phyloP scores from a whole-genome alignment of 31 red algal species.

The Odonthalia washingtoniensis region DNA sequence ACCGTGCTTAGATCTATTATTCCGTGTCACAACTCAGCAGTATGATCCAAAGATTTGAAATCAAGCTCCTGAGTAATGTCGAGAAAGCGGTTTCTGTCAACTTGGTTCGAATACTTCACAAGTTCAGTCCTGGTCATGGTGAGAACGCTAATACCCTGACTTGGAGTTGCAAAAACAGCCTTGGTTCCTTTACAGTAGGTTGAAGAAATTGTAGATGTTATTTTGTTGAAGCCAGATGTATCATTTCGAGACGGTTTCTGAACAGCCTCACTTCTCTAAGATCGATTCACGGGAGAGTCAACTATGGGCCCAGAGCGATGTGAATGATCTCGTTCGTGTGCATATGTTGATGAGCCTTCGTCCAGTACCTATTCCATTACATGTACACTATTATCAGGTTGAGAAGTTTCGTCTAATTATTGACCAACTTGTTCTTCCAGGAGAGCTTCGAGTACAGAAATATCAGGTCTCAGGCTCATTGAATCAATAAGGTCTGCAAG shows the following conservation, averaged over 20 bases:
- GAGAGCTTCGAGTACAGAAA: slow-evolving; percentile 75
- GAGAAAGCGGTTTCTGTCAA: slow-evolving; percentile 53
- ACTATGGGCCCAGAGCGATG: slow-evolving; percentile 45
- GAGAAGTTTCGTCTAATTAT: slow-evolving; percentile 68
- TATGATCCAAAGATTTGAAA: too few species aligned
- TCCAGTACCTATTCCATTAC: too few species aligned
- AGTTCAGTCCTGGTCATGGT: slow-evolving; percentile 77
- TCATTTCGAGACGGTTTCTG: slow-evolving; percentile 23
- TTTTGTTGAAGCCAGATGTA: slow-evolving; percentile 43
- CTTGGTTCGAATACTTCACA: slow-evolving; percentile 75
- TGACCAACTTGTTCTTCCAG: slow-evolving; percentile 70
- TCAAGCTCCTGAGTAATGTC: too few species aligned
- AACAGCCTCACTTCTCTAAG: slow-evolving; percentile 6
- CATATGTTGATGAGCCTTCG: slow-evolving; percentile 46
- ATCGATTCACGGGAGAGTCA: slow-evolving; percentile 51
- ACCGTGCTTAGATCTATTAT: too few species aligned
- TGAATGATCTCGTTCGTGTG: slow-evolving; percentile 57
- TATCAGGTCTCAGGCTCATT: slow-evolving; percentile 62
- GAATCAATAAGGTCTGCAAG: slow-evolving; percentile 66
- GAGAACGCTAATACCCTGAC: slow-evolving; percentile 65
- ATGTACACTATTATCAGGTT: background rate
- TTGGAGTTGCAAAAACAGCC: slow-evolving; percentile 66
- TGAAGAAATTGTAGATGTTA: slow-evolving; percentile 51
- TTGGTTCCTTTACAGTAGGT: slow-evolving; percentile 75
- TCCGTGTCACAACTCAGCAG: too few species aligned